phyloP scores from a whole-genome alignment of 345 rosid species.

The Kandelia obovata region DNA sequence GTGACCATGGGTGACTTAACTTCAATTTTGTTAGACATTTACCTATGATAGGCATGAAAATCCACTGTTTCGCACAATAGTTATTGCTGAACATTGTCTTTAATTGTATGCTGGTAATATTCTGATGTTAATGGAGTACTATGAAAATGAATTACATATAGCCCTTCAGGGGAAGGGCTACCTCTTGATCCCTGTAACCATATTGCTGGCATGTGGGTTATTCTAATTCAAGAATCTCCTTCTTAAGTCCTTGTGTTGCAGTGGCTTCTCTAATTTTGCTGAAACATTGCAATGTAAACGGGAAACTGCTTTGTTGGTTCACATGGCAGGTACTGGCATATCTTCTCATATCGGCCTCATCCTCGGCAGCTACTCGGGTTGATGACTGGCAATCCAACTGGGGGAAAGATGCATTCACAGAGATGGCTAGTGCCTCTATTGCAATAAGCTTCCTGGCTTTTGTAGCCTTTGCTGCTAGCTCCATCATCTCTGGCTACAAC shows the following conservation, averaged over 20 bases:
- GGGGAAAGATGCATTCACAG: constrained; percentile 97
- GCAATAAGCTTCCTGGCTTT: constrained; percentile 79
- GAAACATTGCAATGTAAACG: constrained; percentile 1
- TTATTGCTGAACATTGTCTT: not conserved
- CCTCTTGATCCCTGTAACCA: not conserved
- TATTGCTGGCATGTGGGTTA: not conserved
- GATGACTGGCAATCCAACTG: constrained; percentile 95
- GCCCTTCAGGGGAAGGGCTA: not conserved
- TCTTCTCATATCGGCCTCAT: constrained; percentile 83
- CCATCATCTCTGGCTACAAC: constrained; percentile 69
- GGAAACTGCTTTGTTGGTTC: constrained; percentile 3
- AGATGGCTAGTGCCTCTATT: constrained; percentile 87
- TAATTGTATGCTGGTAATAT: not conserved
- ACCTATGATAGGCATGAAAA: no score
- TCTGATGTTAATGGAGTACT: not conserved
- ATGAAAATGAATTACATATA: not conserved
- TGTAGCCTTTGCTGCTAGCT: constrained; percentile 69
- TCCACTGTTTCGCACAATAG: not conserved
- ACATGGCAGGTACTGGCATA: constrained; percentile 69
- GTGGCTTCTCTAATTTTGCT: not conserved
- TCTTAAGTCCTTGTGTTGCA: no score
- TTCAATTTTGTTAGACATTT: no score
- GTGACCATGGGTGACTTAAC: no score
- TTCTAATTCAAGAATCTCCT: not conserved
- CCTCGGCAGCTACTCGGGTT: constrained; percentile 89